phyloP scores from a whole-genome alignment of 179 eudicot genomes.

The Drosera spatulata region DNA sequence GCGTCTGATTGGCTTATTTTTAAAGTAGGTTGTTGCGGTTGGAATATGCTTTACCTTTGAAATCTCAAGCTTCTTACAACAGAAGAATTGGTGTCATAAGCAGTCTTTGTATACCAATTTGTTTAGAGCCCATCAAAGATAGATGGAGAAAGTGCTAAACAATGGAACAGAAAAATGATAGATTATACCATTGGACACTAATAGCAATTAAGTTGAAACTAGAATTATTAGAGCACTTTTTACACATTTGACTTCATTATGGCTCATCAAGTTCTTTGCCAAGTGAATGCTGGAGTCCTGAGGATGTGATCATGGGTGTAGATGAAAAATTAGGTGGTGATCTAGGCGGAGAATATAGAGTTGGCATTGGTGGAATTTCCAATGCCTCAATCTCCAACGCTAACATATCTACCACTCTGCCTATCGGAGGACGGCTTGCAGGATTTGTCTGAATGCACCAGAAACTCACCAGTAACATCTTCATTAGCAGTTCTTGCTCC shows the following conservation, averaged over 20 bases:
- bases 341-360: constrained; percentile 7
- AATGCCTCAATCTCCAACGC: constrained; percentile 9
- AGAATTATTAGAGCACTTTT: background rate
- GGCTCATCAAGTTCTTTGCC: background rate
- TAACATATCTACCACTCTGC: constrained; percentile 17
- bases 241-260: background rate
- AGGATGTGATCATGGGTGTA: constrained; percentile 6
- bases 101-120: no score
- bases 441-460: background rate
- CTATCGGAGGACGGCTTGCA: constrained; percentile 17
- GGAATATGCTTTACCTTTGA: no score
- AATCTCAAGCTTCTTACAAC: no score
- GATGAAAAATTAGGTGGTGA: constrained; percentile 7
- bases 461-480: constrained; percentile 4
- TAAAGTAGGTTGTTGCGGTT: no score
- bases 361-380: constrained; percentile 13
- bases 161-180: no score
- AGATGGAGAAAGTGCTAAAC: no score
- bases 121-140: no score
- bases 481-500: constrained; percentile 7
- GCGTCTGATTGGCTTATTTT: no score
- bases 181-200: no score
- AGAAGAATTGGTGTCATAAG: no score
- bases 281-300: background rate
- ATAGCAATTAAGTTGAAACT: background rate